These are phyloP conservation scores for Trifolium repens DNA, from an alignment of 306 rosid genomes.

Conservation along the genomic window DNA sequence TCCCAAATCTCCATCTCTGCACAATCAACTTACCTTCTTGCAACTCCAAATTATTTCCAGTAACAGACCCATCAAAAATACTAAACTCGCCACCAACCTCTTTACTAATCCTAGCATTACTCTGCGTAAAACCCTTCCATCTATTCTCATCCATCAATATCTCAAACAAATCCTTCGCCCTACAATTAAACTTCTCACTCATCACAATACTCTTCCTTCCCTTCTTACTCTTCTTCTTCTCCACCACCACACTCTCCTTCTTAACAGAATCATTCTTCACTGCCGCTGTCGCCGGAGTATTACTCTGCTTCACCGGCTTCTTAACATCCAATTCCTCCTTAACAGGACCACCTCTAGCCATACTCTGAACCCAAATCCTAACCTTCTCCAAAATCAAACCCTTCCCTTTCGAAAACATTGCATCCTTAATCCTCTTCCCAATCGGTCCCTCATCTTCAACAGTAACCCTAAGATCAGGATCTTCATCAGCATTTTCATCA, in stretches of 20 bases:
- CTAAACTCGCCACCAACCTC: conserved; percentile 88
- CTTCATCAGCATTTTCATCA: conserved; percentile 96
- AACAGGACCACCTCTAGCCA: conserved; percentile 93
- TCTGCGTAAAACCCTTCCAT: conserved; percentile 95
- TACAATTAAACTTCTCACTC: conserved; percentile 91
- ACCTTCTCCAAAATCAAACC: conserved; percentile 80
- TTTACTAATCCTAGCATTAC: conserved; percentile 87
- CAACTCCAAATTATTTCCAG: conserved; percentile 80
- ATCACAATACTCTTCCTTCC: conserved; percentile 71
- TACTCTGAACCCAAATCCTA: conserved; percentile 69
- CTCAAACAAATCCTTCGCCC: conserved; percentile 78
- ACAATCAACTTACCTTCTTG: conserved; percentile 78
- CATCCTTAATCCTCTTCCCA: conserved; percentile 82
- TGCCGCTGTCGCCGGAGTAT: neutral
- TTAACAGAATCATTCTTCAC: neutral
- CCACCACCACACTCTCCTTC: conserved; percentile 44
- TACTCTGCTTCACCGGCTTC: conserved; percentile 27
- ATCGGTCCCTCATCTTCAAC: conserved; percentile 83
- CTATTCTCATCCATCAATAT: conserved; percentile 96
- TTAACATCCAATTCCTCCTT: conserved; percentile 59
- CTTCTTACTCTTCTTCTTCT: conserved; percentile 53
- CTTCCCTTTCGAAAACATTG: conserved; percentile 73
- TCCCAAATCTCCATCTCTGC: conserved; percentile 93
- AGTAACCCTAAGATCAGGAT: conserved; percentile 76
- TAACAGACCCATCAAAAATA: conserved; percentile 90